These are phyloP conservation scores for Actinidia chinensis DNA, from an alignment of 179 eudicot species.

Conservation along the genomic window DNA sequence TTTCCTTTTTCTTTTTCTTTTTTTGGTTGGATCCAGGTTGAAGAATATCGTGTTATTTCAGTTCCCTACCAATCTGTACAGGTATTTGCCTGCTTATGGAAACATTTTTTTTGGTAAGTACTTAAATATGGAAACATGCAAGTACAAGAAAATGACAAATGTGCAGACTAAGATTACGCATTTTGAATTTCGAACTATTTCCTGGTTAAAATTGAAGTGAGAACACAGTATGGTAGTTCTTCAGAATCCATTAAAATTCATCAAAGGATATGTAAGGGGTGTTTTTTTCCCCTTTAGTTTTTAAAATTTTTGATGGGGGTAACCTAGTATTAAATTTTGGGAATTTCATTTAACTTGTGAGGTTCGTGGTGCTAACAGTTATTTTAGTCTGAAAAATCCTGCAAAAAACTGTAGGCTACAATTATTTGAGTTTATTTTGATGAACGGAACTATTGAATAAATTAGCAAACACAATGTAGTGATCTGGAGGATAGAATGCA, in stretches of 20 bases:
- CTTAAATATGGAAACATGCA: not conserved
- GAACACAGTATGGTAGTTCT: not conserved
- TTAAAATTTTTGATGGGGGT: not conserved
- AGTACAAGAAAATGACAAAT: not conserved
- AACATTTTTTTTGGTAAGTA: no score
- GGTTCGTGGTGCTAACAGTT: constrained; percentile 7
- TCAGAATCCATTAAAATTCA: not conserved
- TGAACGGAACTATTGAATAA: not conserved
- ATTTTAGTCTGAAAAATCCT: constrained; percentile 1
- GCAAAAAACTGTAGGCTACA: not conserved
- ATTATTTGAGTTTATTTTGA: not conserved
- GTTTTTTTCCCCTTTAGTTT: not conserved
- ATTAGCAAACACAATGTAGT: not conserved
- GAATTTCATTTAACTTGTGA: not conserved
- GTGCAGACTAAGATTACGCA: not conserved
- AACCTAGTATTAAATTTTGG: not conserved
- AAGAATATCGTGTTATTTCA: constrained; percentile 69
- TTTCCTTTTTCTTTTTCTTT: constrained; percentile 1
- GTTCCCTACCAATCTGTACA: constrained; percentile 75
- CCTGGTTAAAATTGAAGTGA: not conserved
- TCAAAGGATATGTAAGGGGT: not conserved
- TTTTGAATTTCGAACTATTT: not conserved
- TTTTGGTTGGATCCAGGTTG: constrained; percentile 64
- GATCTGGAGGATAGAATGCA: not conserved
- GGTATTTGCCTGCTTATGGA: constrained; percentile 44